Conservation (phyloP, 2,329 filamentous ascomycete species). For the Colletotrichum sp. region DNA sequence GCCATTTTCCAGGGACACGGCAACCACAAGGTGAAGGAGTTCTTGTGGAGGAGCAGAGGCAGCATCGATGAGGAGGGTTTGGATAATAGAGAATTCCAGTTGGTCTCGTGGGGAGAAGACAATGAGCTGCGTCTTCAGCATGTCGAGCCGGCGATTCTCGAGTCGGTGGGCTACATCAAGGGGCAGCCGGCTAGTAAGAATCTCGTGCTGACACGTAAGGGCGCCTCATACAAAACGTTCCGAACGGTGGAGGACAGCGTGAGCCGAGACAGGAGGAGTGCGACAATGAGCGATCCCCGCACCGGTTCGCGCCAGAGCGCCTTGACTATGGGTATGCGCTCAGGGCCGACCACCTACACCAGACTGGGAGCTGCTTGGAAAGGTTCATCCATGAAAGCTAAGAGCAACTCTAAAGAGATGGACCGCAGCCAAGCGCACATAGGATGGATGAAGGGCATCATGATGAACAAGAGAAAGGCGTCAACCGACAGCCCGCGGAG, state of each 20-base stretch:
- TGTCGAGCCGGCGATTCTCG: constrained; percentile 67
- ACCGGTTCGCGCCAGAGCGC: constrained; percentile 48
- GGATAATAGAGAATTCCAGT: constrained; percentile 87
- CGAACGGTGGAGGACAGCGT: constrained; percentile 70
- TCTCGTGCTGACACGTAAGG: constrained; percentile 79
- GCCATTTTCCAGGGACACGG: constrained; percentile 66
- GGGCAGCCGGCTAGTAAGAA: constrained; percentile 69
- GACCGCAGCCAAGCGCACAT: constrained; percentile 63
- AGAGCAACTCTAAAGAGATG: constrained; percentile 43
- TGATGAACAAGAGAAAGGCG: constrained; percentile 62
- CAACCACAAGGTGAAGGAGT: constrained; percentile 81
- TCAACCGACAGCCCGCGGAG: constrained; percentile 50
- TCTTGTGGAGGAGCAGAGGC: constrained; percentile 85
- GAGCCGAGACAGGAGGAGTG: constrained; percentile 61
- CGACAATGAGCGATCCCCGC: constrained; percentile 67
- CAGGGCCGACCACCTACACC: constrained; percentile 43
- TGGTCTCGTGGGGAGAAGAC: constrained; percentile 92
- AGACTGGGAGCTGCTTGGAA: constrained; percentile 52
- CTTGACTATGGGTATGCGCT: constrained; percentile 49
- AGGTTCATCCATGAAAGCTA: constrained; percentile 65
- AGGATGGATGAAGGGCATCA: constrained; percentile 74
- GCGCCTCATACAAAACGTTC: constrained; percentile 85
- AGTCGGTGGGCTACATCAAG: constrained; percentile 75
- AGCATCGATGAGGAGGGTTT: constrained; percentile 67
- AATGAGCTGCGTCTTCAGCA: constrained; percentile 81